Conservation (phyloP, 106 monocot genomes). For the Dendrobium huoshanense region DNA sequence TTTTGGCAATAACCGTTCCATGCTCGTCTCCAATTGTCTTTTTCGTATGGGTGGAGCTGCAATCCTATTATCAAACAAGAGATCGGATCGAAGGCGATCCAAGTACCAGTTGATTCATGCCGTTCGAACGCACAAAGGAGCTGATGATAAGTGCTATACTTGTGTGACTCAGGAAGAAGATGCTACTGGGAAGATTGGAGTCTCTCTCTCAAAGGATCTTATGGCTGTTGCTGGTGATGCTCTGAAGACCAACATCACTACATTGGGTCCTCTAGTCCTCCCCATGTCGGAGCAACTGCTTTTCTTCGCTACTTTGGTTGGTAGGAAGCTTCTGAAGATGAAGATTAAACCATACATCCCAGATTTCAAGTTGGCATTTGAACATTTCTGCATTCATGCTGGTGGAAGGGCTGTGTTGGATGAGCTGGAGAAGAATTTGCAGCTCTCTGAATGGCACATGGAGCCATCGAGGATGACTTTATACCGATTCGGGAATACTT, state of each 20-base stretch:
- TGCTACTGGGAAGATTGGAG: constrained; percentile 13
- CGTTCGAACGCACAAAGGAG: constrained; percentile 12
- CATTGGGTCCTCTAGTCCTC: constrained; percentile 14
- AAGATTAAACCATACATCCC: constrained; percentile 15
- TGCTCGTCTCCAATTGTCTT: constrained; percentile 17
- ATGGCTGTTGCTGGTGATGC: constrained; percentile 18
- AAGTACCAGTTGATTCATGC: constrained; percentile 15
- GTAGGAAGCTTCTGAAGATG: constrained; percentile 17
- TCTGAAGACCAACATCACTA: constrained; percentile 18
- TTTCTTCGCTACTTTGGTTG: constrained; percentile 18
- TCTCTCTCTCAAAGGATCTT: constrained; percentile 10
- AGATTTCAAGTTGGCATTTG: constrained; percentile 19
- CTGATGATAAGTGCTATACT: constrained; percentile 11
- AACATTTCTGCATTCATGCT: constrained; percentile 22
- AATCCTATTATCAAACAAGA: constrained; percentile 13
- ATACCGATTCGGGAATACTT: constrained; percentile 18
- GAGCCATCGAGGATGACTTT: constrained; percentile 19
- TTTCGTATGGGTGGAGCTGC: constrained; percentile 19
- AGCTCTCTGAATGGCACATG: constrained; percentile 21
- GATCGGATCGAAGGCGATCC: constrained; percentile 7
- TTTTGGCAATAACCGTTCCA: constrained; percentile 10
- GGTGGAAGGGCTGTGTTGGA: constrained; percentile 17
- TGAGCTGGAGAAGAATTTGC: constrained; percentile 19
- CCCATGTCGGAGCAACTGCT: constrained; percentile 19
- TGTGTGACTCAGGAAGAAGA: constrained; percentile 15